Percentiles rank a stretch among this genome's conserved stretches.
These are phyloP conservation scores for Hypoxylon intermedium DNA, from an alignment of 495 filamentous ascomycete species.

Conservation along the genomic window DNA sequence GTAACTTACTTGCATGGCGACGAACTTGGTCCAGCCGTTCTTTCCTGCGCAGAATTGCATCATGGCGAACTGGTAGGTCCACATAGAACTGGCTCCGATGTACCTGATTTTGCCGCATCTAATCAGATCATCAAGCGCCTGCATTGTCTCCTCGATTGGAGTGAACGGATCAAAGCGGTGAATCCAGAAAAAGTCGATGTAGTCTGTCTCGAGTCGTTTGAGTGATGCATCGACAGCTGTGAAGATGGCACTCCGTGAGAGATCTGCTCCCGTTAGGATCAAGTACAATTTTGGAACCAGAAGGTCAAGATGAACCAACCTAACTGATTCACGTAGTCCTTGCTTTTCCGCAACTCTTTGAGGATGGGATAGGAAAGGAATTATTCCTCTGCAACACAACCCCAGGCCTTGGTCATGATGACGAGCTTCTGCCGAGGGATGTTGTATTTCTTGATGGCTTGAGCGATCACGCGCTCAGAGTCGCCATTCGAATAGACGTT, in stretches of 20 bases:
- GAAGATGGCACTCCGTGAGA: slow-evolving; percentile 72
- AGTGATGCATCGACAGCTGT: slow-evolving; percentile 73
- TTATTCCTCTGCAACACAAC: background rate
- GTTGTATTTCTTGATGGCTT: slow-evolving; percentile 69
- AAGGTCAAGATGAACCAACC: background rate
- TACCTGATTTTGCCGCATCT: slow-evolving; percentile 70
- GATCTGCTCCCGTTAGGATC: slow-evolving; percentile 45
- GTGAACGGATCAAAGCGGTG: slow-evolving; percentile 71
- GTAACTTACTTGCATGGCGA: too few species aligned
- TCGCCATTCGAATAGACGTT: slow-evolving; percentile 66
- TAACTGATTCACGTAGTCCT: slow-evolving; percentile 50
- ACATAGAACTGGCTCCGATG: slow-evolving; percentile 73
- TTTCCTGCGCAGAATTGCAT: slow-evolving; percentile 66
- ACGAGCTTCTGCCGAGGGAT: slow-evolving; percentile 71
- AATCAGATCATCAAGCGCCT: slow-evolving; percentile 72
- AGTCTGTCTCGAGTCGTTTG: slow-evolving; percentile 67
- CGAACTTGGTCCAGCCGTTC: slow-evolving; percentile 73
- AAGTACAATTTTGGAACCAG: background rate
- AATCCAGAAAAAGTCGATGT: slow-evolving; percentile 79
- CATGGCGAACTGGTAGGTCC: slow-evolving; percentile 59
- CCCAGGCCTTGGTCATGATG: slow-evolving; percentile 64
- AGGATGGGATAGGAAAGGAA: background rate
- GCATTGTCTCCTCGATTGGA: slow-evolving; percentile 72
- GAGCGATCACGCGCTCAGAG: slow-evolving; percentile 69
- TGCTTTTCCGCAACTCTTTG: slow-evolving; percentile 11